Percentiles rank a stretch among this genome's conserved stretches.
These are phyloP conservation scores for Heritiera fomes DNA, from an alignment of 345 rosid genomes.

Conservation along the genomic window DNA sequence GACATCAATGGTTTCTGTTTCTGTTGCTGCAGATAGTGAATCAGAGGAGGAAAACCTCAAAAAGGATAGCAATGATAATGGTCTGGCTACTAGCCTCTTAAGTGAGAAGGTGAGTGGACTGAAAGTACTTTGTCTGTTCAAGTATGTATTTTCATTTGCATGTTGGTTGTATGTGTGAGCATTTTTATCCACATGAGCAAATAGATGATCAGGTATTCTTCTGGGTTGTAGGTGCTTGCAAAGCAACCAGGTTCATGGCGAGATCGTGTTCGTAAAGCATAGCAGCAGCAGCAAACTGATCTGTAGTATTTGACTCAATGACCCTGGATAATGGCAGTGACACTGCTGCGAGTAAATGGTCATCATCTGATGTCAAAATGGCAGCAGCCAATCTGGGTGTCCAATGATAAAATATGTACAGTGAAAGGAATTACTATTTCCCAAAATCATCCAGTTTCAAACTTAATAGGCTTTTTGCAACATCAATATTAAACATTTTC, in stretches of 20 bases:
- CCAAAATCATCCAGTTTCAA: not conserved
- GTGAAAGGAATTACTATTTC: not conserved
- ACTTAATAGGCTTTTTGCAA: not conserved
- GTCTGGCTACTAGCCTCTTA: slow-evolving; percentile 48
- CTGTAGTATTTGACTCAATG: not conserved
- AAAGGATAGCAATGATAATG: slow-evolving; percentile 39
- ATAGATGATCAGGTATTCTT: not conserved
- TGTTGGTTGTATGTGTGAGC: not conserved
- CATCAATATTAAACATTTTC: not conserved
- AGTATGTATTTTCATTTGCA: not conserved
- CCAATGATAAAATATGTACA: not conserved
- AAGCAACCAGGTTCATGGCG: slow-evolving; percentile 98
- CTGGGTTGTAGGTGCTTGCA: slow-evolving; percentile 61
- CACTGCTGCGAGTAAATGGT: not conserved
- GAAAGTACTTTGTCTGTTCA: not conserved
- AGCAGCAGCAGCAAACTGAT: slow-evolving; percentile 12
- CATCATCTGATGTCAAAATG: not conserved
- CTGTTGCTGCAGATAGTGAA: slow-evolving; percentile 35
- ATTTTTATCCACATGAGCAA: slow-evolving; percentile 1
- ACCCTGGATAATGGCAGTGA: not conserved
- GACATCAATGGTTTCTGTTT: slow-evolving; percentile 38
- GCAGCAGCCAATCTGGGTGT: slow-evolving; percentile 11
- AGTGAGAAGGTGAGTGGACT: slow-evolving; percentile 57
- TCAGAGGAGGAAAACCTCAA: slow-evolving; percentile 35
- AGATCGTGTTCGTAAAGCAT: slow-evolving; percentile 77